Evolutionary conservation across 345 rosid genomes (phyloP).

Genomic region (Clarkia xantiana): DNA sequence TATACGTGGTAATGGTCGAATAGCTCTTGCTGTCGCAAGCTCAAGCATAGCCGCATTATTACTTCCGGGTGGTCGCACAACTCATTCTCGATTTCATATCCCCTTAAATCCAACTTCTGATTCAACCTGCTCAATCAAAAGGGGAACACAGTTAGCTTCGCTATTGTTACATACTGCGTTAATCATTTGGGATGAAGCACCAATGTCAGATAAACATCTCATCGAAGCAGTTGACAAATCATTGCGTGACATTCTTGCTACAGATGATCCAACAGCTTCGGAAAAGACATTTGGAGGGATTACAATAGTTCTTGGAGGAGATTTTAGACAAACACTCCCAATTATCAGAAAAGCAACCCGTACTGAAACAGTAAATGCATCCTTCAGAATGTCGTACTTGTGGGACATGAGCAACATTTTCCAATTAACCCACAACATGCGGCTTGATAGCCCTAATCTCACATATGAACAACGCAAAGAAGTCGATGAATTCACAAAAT

Average conservation of each 20-base stretch:
- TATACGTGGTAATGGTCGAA: not conserved
- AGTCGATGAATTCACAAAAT: not conserved
- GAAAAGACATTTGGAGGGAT: not conserved
- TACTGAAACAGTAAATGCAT: not conserved
- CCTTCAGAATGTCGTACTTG: not conserved
- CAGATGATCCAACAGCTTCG: too few relatives aligned
- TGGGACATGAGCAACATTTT: not conserved
- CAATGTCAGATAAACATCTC: not conserved
- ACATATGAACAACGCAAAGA: not conserved
- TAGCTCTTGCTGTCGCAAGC: not conserved
- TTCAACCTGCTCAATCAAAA: slow-evolving; percentile 4
- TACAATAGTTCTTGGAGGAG: not conserved
- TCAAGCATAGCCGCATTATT: not conserved
- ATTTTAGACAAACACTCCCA: not conserved
- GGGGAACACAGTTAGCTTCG: slow-evolving; percentile 1
- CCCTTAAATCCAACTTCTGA: not conserved
- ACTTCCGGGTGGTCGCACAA: not conserved
- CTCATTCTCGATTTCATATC: slow-evolving; percentile 6
- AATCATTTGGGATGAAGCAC: too few relatives aligned
- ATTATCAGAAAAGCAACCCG: too few relatives aligned
- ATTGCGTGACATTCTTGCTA: too few relatives aligned
- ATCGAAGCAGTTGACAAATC: too few relatives aligned
- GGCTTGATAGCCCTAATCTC: not conserved
- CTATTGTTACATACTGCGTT: not conserved
- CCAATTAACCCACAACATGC: not conserved